Conservation (phyloP, 306 rosid genomes). For the Potentilla sterilis region DNA sequence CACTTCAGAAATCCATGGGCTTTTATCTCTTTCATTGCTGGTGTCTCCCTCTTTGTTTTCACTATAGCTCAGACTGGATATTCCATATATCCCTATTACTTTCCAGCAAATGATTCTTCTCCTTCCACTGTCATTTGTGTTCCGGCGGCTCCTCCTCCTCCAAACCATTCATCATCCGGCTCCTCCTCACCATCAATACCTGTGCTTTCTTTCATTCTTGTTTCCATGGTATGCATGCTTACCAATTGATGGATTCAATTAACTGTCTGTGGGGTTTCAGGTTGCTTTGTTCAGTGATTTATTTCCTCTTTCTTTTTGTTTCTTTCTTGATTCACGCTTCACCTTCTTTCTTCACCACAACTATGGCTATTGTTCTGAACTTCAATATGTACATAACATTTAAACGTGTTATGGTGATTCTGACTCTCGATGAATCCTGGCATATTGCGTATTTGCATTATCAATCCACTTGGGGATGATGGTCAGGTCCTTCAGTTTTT, state of each 20-base stretch:
- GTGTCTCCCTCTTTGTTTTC: conserved; percentile 22
- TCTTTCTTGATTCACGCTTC: background rate
- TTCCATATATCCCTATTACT: conserved; percentile 14
- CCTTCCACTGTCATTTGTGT: background rate
- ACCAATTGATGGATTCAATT: background rate
- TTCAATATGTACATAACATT: no score
- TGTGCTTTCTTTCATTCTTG: background rate
- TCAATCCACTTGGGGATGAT: background rate
- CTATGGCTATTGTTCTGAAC: no score
- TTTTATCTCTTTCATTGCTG: conserved; percentile 12
- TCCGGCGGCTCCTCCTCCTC: conserved; percentile 1
- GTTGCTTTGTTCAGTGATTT: background rate
- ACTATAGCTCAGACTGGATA: conserved; percentile 11
- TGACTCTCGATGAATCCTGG: background rate
- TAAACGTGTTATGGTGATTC: no score
- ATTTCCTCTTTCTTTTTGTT: background rate
- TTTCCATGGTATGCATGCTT: background rate
- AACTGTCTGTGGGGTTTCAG: background rate
- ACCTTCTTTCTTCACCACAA: no score
- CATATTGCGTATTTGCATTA: background rate
- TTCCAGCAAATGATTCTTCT: background rate
- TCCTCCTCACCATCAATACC: background rate
- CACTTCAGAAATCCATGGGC: conserved; percentile 37
- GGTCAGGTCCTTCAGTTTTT: background rate
- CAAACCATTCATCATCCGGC: background rate